Percentiles rank a stretch among this genome's conserved stretches.
Evolutionary conservation across 768 basidiomycete species (phyloP).

Genomic region (Pisolithus marmoratus): DNA sequence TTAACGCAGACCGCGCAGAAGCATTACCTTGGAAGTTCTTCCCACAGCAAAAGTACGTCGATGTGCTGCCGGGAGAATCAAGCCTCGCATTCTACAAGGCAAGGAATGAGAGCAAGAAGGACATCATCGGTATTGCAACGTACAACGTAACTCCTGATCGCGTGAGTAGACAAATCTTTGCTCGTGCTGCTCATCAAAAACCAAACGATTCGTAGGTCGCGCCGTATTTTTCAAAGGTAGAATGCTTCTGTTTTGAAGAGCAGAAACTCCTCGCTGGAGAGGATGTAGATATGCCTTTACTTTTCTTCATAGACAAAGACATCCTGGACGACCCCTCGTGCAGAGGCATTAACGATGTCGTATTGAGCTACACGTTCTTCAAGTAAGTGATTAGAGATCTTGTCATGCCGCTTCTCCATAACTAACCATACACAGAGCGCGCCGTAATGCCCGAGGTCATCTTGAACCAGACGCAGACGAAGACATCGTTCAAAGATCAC

Average conservation of each 20-base stretch:
- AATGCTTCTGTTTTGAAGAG: conserved; percentile 99
- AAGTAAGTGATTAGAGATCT: conserved; percentile 43
- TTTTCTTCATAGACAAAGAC: conserved; percentile 99
- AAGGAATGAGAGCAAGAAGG: conserved; percentile 75
- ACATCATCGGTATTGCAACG: conserved; percentile 97
- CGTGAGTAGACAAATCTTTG: conserved; percentile 41
- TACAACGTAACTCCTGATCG: conserved; percentile 99
- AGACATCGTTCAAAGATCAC: conserved; percentile 69
- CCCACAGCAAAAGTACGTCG: conserved; percentile 86
- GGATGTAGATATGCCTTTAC: conserved; percentile 95
- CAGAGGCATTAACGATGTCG: conserved; percentile 82
- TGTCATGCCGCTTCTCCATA: background rate
- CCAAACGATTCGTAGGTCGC: conserved; percentile 58
- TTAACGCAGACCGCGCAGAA: conserved; percentile 90
- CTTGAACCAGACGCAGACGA: conserved; percentile 87
- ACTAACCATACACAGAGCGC: conserved; percentile 49
- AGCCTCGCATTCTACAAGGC: conserved; percentile 95
- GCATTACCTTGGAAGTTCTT: conserved; percentile 90
- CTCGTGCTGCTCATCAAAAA: background rate
- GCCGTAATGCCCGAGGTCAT: conserved; percentile 79
- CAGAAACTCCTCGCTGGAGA: conserved; percentile 92
- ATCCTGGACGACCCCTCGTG: conserved; percentile 90
- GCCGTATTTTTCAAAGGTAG: conserved; percentile 98
- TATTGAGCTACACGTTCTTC: conserved; percentile 98
- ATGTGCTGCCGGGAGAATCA: conserved; percentile 91